Evolutionary conservation across 139 green algal species (phyloP).

Genomic region (Gonium pectorale): DNA sequence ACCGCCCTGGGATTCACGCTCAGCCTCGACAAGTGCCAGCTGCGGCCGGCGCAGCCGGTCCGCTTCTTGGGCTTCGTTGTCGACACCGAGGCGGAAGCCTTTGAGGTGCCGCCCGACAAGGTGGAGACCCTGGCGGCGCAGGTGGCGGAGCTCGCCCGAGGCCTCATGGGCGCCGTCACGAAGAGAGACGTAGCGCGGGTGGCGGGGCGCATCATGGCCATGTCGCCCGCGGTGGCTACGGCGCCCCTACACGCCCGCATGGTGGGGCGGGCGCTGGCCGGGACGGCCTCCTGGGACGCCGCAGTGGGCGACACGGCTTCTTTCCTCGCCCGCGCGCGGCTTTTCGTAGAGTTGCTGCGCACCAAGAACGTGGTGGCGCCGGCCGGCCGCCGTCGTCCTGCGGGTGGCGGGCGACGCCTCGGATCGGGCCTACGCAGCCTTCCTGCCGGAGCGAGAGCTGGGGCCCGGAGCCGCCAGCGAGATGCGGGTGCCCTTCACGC

Average conservation of each 20-base stretch:
- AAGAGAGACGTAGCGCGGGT: background rate
- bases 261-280: background rate
- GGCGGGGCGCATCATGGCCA: background rate
- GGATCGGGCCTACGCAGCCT: background rate
- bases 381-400: background rate
- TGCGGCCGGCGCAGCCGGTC: background rate
- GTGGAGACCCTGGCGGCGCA: background rate
- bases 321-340: background rate
- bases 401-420: constrained; percentile 5
- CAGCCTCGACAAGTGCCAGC: background rate
- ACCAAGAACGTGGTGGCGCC: background rate
- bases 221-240: background rate
- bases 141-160: background rate
- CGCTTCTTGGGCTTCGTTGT: background rate
- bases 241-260: background rate
- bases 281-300: background rate
- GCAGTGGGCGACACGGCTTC: background rate
- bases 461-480: background rate
- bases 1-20: constrained; percentile 2
- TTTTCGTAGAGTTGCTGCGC: background rate
- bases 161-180: background rate
- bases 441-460: background rate
- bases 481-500: background rate
- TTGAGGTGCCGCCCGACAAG: background rate
- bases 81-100: background rate